phyloP scores from a whole-genome alignment of 495 filamentous ascomycete genomes.

The Penicillium coffeae region DNA sequence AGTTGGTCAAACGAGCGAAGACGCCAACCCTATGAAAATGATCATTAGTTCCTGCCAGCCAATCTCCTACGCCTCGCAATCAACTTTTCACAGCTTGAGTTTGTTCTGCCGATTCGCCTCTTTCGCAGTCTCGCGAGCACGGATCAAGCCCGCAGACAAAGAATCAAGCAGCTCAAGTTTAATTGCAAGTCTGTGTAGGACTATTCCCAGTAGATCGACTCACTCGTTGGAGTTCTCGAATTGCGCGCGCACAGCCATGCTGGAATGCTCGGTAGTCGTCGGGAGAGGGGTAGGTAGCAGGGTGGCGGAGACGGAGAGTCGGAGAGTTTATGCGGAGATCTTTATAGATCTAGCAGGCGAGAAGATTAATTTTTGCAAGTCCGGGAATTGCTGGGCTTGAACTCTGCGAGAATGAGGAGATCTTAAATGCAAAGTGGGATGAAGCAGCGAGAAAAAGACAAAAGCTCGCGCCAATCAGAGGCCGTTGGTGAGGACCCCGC shows the following conservation, averaged over 20 bases:
- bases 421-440: conserved; percentile 20
- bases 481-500: conserved; percentile 5
- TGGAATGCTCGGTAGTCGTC: conserved; percentile 4
- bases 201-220: conserved; percentile 18
- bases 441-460: conserved; percentile 18
- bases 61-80: too few species aligned
- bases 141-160: neutral
- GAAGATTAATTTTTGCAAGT: neutral
- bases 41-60: neutral
- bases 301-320: neutral
- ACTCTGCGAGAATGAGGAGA: conserved; percentile 6
- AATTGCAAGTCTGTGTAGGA: neutral
- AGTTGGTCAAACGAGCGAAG: conserved; percentile 93
- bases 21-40: conserved; percentile 74
- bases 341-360: too few species aligned
- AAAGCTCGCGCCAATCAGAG: conserved; percentile 26
- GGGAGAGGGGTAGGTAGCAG: neutral
- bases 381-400: neutral
- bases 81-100: too few species aligned
- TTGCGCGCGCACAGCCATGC: conserved; percentile 80
- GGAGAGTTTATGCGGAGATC: too few species aligned
- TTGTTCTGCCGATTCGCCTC: too few species aligned
- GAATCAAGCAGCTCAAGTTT: neutral
- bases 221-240: conserved; percentile 99
- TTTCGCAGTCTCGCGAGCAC: too few species aligned